These are phyloP conservation scores for Elsinoe ampelina DNA, from an alignment of 2,329 filamentous ascomycete species.

Conservation along the genomic window DNA sequence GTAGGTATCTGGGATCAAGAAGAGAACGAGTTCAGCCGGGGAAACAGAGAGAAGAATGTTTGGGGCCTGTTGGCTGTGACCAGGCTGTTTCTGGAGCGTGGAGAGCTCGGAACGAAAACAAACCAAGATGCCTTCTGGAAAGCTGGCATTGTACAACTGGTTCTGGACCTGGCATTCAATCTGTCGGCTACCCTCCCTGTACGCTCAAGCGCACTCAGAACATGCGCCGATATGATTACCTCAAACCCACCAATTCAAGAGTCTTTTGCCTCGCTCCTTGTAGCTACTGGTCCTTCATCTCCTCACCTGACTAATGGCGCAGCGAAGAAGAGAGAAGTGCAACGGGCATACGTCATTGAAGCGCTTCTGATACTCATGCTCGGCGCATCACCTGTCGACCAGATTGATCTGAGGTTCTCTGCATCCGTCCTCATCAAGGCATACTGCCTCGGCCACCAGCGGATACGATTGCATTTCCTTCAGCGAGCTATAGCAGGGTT, in stretches of 20 bases:
- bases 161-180: conserved; percentile 75
- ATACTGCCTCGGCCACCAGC: conserved; percentile 74
- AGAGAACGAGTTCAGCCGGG: conserved; percentile 56
- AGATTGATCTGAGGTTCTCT: conserved; percentile 73
- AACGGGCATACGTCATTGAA: conserved; percentile 74
- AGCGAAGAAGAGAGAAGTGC: conserved; percentile 35
- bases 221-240: conserved; percentile 81
- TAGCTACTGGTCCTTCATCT: conserved; percentile 36
- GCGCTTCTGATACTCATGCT: conserved; percentile 77
- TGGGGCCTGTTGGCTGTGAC: conserved; percentile 84
- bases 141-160: conserved; percentile 66
- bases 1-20: conserved; percentile 47
- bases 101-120: conserved; percentile 67
- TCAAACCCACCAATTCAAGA: conserved; percentile 75
- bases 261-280: conserved; percentile 77
- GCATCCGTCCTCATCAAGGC: conserved; percentile 87
- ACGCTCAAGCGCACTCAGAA: conserved; percentile 73
- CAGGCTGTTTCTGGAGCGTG: conserved; percentile 71
- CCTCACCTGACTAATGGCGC: conserved; percentile 41
- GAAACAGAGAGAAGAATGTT: conserved; percentile 79
- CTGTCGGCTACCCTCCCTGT: conserved; percentile 63
- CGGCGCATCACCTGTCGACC: conserved; percentile 53
- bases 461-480: conserved; percentile 78
- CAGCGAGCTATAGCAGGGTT: conserved; percentile 84
- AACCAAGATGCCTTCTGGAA: conserved; percentile 86